Evolutionary conservation across 805 yeast species (phyloP).

Genomic region (Candida caryicola): DNA sequence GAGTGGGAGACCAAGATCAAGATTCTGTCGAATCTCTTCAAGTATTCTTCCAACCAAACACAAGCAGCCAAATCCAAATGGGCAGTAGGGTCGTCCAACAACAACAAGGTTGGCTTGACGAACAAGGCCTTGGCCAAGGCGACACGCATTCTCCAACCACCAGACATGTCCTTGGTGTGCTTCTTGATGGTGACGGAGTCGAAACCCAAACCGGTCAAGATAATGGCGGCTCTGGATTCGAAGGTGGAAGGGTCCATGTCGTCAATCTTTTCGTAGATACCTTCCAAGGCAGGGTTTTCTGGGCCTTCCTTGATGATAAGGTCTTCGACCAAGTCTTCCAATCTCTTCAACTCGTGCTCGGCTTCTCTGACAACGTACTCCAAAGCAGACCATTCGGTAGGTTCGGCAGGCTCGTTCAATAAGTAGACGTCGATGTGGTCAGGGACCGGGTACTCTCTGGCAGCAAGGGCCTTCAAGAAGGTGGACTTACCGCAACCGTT

Average conservation of each 20-base stretch:
- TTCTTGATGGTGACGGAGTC: slow-evolving; percentile 80
- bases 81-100: slow-evolving; percentile 98
- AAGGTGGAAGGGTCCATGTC: slow-evolving; percentile 94
- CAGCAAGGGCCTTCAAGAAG: slow-evolving; percentile 87
- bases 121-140: slow-evolving; percentile 96
- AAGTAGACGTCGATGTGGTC: slow-evolving; percentile 87
- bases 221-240: slow-evolving; percentile 94
- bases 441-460: slow-evolving; percentile 94
- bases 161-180: slow-evolving; percentile 98
- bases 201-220: slow-evolving; percentile 96
- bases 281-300: slow-evolving; percentile 81
- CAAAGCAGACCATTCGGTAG: slow-evolving; percentile 86
- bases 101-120: slow-evolving; percentile 92
- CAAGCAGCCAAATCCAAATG: slow-evolving; percentile 99
- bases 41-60: slow-evolving; percentile 99
- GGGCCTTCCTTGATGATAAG: slow-evolving; percentile 90
- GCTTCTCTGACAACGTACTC: slow-evolving; percentile 98
- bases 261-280: slow-evolving; percentile 91
- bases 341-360: slow-evolving; percentile 82
- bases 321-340: slow-evolving; percentile 90
- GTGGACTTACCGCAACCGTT: slow-evolving; percentile 99
- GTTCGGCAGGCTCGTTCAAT: slow-evolving; percentile 96
- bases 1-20: slow-evolving; percentile 95
- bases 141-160: slow-evolving; percentile 99
- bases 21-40: slow-evolving; percentile 90